phyloP scores from a whole-genome alignment of 148 eudicot species.

The Vaccinium darrowii region DNA sequence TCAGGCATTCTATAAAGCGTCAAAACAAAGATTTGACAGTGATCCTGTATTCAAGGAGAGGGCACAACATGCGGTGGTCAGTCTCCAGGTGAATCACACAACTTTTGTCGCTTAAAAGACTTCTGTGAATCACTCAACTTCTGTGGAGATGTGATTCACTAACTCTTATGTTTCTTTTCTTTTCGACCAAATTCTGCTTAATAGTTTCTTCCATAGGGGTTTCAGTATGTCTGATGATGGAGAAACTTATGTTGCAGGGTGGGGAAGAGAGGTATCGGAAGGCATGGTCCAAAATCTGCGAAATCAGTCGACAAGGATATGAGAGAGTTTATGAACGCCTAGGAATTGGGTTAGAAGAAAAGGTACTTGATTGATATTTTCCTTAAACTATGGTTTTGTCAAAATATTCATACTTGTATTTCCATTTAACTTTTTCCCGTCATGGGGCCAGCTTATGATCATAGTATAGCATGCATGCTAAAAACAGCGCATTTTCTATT shows the following conservation, averaged over 20 bases:
- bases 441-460: neutral
- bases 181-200: conserved; percentile 3
- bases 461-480: neutral
- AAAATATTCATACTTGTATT: neutral
- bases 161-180: neutral
- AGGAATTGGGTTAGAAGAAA: conserved; percentile 77
- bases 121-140: conserved; percentile 11
- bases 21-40: conserved; percentile 79
- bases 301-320: conserved; percentile 79
- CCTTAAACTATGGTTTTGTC: neutral
- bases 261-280: conserved; percentile 73
- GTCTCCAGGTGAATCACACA: conserved; percentile 69
- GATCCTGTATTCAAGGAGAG: conserved; percentile 88
- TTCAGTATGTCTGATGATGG: neutral
- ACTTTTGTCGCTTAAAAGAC: neutral
- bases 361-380: conserved; percentile 43
- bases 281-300: conserved; percentile 92
- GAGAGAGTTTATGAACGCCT: conserved; percentile 74
- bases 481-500: neutral
- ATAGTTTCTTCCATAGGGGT: neutral
- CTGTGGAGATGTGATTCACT: neutral
- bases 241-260: conserved; percentile 42
- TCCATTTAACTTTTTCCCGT: neutral
- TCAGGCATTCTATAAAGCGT: conserved; percentile 88
- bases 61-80: conserved; percentile 94